These are phyloP conservation scores for Talaromyces sp. DNA, from an alignment of 2,329 filamentous ascomycete species.

Conservation along the genomic window DNA sequence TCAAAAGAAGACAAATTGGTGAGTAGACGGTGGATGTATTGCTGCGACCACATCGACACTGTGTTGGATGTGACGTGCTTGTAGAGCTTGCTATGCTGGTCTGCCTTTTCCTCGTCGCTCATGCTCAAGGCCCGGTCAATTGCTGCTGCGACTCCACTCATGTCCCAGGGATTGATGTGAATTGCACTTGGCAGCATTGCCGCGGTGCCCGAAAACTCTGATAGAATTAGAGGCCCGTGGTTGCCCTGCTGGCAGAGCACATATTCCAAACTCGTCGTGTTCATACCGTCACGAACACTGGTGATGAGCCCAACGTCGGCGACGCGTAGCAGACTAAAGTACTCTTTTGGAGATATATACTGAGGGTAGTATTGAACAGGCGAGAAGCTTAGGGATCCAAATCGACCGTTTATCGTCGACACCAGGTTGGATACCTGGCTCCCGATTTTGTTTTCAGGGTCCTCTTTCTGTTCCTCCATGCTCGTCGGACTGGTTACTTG, in stretches of 20 bases:
- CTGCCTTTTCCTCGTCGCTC: conserved; percentile 59
- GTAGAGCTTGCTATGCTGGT: conserved; percentile 72
- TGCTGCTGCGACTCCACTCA: conserved; percentile 74
- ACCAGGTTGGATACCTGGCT: conserved; percentile 88
- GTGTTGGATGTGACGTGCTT: conserved; percentile 80
- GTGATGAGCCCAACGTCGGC: conserved; percentile 93
- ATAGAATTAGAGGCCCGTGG: conserved; percentile 84
- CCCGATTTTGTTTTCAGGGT: conserved; percentile 73
- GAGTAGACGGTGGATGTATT: conserved; percentile 73
- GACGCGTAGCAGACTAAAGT: conserved; percentile 86
- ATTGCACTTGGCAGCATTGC: conserved; percentile 80
- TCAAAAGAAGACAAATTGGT: conserved; percentile 75
- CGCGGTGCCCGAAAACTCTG: conserved; percentile 93
- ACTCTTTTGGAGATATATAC: conserved; percentile 84
- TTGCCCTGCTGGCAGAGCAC: conserved; percentile 85
- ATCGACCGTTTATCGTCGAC: conserved; percentile 84
- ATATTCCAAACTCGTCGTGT: conserved; percentile 93
- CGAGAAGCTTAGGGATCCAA: conserved; percentile 81
- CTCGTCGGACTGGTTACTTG: conserved; percentile 88
- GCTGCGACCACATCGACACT: conserved; percentile 79
- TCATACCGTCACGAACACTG: conserved; percentile 95
- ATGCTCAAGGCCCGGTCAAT: conserved; percentile 80
- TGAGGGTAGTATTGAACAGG: conserved; percentile 94
- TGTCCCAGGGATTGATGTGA: conserved; percentile 95
- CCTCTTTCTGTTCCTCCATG: conserved; percentile 72